Base-by-base conservation (phyloP, 2,329 filamentous ascomycete genomes). In the Penicillium sp. region DNA sequence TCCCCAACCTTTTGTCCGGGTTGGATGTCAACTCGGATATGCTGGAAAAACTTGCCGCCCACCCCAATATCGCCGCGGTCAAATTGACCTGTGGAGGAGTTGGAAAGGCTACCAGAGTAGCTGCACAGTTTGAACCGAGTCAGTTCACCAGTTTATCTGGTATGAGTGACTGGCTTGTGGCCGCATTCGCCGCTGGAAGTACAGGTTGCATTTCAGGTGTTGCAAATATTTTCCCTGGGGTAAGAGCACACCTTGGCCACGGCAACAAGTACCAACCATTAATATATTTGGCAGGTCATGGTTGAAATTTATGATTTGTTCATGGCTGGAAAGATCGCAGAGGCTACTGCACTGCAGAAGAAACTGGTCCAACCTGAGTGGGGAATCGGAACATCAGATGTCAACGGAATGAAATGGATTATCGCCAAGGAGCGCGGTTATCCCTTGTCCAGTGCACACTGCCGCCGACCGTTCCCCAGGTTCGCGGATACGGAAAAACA, bases 131-230 rank as follows among this genome's bases (percentile, higher is more conserved):
- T 56, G 64, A 69, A 14, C 49, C 31, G 66, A 71, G 50, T 67
- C 66, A 10, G 20, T 78, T 78, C 51, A 70, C 67, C 24, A 72
- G 73, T 4, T 62, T 77, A 9, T 73, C 75, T 32, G 76, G 76
- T 5, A 76, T 78, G 67, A 73, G 75, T 62, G 72, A 77, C 60
- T 77, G 75, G 73, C 57, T 78, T 24, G 75, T 88, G 47, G 84
- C 83, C 2, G 84, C 82, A 0, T 69, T 88, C 34, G 78, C 79
- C 2, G 80, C 81, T 7, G 85, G 85, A 16, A 82, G 80, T 31
- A 78, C 80, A 2, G 85, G 86, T 10, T 83, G 80, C 61, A 83
- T 88, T 48, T 83, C 85, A 0, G 85, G 83, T 3, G 82, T 87
- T 59, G 85, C 79, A 26, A 88, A 88, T 60, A 74, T 87, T 3